phyloP scores from a whole-genome alignment of 768 basidiomycete genomes.

The Hygrocybe coccinea region DNA sequence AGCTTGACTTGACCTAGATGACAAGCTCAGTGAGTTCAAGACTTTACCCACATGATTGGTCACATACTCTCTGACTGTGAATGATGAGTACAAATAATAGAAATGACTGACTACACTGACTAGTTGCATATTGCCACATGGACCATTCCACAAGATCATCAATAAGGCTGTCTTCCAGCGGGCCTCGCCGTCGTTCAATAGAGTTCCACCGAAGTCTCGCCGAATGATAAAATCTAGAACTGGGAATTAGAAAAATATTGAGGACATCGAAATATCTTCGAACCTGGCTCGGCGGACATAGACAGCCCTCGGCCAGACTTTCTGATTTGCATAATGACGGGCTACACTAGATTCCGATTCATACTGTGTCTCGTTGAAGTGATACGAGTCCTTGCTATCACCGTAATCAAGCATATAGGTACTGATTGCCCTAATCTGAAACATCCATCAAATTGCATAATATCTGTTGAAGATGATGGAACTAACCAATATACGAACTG shows the following conservation, averaged over 20 bases:
- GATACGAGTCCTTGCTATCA: constrained; percentile 56
- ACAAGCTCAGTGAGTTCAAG: neutral
- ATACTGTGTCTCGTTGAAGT: constrained; percentile 53
- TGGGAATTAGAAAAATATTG: no score
- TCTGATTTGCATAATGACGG: constrained; percentile 64
- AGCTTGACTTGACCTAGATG: constrained; percentile 43
- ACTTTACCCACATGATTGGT: neutral
- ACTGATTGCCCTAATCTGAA: constrained; percentile 60
- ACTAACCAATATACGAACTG: constrained; percentile 66
- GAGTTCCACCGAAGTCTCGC: constrained; percentile 68
- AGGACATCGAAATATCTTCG: constrained; percentile 8
- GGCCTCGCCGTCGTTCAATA: constrained; percentile 58
- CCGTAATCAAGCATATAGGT: constrained; percentile 74
- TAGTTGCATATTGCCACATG: constrained; percentile 66
- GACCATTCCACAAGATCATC: constrained; percentile 74
- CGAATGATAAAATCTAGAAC: constrained; percentile 55
- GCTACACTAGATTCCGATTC: constrained; percentile 60
- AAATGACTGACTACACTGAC: neutral
- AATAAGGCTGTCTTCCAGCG: constrained; percentile 57
- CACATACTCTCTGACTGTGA: constrained; percentile 26
- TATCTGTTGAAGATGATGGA: neutral
- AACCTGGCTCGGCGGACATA: constrained; percentile 64
- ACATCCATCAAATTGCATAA: constrained; percentile 1
- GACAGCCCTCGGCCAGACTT: constrained; percentile 71
- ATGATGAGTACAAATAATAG: constrained; percentile 1